phyloP scores from a whole-genome alignment of 2,329 filamentous ascomycete species.

The Cryphonectria carpinicola region DNA sequence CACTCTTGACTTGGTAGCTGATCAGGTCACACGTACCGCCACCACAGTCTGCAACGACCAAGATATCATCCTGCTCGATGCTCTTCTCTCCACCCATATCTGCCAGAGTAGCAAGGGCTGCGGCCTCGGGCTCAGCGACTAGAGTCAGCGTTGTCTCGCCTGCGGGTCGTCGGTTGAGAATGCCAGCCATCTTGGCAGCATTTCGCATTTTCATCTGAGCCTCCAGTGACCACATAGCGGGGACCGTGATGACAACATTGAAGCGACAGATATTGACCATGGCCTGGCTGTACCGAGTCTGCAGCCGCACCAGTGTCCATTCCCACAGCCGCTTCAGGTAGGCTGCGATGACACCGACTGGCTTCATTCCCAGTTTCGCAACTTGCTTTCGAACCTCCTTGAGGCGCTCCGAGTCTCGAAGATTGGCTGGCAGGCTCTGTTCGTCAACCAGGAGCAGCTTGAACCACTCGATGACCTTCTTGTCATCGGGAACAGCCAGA shows the following conservation, averaged over 20 bases:
- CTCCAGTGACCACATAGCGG: slow-evolving; percentile 44
- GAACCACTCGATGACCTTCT: slow-evolving; percentile 43
- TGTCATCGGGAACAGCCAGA: background rate
- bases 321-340: slow-evolving; percentile 42
- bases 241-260: slow-evolving; percentile 47
- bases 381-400: background rate
- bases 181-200: slow-evolving; percentile 42
- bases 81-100: slow-evolving; percentile 26
- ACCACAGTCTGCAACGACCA: slow-evolving; percentile 25
- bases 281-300: slow-evolving; percentile 28
- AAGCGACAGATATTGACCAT: slow-evolving; percentile 35
- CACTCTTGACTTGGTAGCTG: slow-evolving; percentile 38
- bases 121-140: slow-evolving; percentile 50
- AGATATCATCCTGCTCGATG: background rate
- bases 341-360: slow-evolving; percentile 37
- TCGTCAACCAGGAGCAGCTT: slow-evolving; percentile 45
- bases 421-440: slow-evolving; percentile 33
- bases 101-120: slow-evolving; percentile 43
- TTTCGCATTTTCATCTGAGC: slow-evolving; percentile 38
- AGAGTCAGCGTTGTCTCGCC: slow-evolving; percentile 41
- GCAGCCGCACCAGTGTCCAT: background rate
- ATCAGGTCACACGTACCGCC: slow-evolving; percentile 43
- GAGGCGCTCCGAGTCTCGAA: slow-evolving; percentile 34
- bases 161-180: slow-evolving; percentile 34
- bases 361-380: background rate